phyloP scores from a whole-genome alignment of 345 rosid genomes.

The Populus simonii region DNA sequence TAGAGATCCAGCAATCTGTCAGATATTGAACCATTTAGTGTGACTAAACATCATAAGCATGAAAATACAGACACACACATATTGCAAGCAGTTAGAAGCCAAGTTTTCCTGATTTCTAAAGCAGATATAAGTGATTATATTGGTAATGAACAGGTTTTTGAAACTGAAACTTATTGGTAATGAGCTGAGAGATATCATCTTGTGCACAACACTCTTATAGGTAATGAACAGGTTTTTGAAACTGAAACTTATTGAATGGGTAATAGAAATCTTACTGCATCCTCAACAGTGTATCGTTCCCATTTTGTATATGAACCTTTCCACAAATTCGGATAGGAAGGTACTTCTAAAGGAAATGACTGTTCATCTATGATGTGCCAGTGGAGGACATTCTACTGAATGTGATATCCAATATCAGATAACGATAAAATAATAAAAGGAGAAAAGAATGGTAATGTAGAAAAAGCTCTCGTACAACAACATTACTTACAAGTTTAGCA shows the following conservation, averaged over 20 bases:
- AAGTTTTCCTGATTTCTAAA: background rate
- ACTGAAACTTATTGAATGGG: background rate
- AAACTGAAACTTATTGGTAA: background rate
- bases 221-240: background rate
- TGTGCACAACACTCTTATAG: background rate
- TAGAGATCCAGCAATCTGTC: conserved; percentile 81
- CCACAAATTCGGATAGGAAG: conserved; percentile 83
- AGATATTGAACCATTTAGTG: conserved; percentile 21
- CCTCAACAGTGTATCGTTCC: conserved; percentile 93
- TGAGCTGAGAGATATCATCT: background rate
- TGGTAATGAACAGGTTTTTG: background rate
- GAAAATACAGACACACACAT: background rate
- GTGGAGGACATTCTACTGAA: conserved; percentile 87
- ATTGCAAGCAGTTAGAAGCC: background rate
- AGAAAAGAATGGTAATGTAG: conserved; percentile 11
- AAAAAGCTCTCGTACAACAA: conserved; percentile 14
- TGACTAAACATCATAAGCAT: conserved; percentile 15
- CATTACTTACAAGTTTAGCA: conserved; percentile 78
- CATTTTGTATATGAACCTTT: conserved; percentile 80
- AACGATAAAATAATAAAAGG: conserved; percentile 6
- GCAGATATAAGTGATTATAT: background rate
- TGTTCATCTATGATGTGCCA: conserved; percentile 94
- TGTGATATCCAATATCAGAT: conserved; percentile 37
- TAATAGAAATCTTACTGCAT: conserved; percentile 56
- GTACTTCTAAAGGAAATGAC: conserved; percentile 90